Evolutionary conservation across 768 basidiomycete genomes (phyloP), one percentile per base, ranked within the genome.

Genomic region (Pleurotus ostreatus): DNA sequence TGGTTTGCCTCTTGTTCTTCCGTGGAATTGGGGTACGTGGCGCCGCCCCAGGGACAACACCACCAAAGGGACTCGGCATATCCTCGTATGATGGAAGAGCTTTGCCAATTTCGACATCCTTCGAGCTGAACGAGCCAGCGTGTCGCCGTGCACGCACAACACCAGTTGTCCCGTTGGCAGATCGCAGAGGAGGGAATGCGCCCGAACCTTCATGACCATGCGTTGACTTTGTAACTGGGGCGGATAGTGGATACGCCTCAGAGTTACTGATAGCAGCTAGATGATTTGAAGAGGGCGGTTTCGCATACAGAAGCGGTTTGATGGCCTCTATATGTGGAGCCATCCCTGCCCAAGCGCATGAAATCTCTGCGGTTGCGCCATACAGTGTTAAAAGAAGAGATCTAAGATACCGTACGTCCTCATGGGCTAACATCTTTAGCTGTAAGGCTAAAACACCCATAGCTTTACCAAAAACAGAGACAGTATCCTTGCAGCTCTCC

Each of bases 81-180:
- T 74, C 69, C 45, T 84, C 80, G 60, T 82, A 81, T n/a, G 86
- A 86, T 6, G 90, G 88, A 49, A 91, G 67, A 55, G 82, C 76
- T 70, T 86, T 92, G 40, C 94, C 94, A 49, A 91, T 85, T 66
- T 96, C 88, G 5, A 96, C 89, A 66, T 97, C 94, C 65, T 92
- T 89, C 22, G 80, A 85, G 59, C 94, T 96, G 73, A 96, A 98
- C 3, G 94, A 96, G n/a, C 94, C 94, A 4, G 91, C 94, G 68
- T 96, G 90, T 38, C 94, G 79, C 44, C 94, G 78, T 20, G 83
- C 79, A 23, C 84, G 83, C 22, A 69, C 70, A 58, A 79, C 77
- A 55, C 70, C 78, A 56, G 55, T 61, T 40, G 49, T 56, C 8
- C 38, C 47, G 45, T 63, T 67, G 22, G 59, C 57, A 59, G 56